Evolutionary conservation across 495 filamentous ascomycete genomes (phyloP).

Genomic region (Corynascus novoguineensis): DNA sequence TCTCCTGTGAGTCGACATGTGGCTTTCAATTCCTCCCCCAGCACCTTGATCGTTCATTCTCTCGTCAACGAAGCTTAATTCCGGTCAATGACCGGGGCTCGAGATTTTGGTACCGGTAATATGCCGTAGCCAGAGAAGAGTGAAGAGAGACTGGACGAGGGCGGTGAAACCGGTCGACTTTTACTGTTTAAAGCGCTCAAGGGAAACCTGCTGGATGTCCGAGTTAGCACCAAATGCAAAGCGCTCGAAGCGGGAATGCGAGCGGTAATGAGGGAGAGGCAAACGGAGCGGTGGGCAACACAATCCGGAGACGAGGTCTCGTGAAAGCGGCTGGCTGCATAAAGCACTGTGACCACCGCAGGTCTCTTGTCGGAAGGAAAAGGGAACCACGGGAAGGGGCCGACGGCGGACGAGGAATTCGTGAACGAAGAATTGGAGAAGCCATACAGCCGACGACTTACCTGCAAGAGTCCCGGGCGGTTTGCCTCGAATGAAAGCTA

Average conservation of each 20-base stretch:
- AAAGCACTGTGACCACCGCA: slow-evolving; percentile 29
- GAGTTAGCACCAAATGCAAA: slow-evolving; percentile 16
- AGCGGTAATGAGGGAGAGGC: slow-evolving; percentile 16
- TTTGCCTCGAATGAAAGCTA: background rate
- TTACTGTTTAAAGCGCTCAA: slow-evolving; percentile 3
- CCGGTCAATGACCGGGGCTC: background rate
- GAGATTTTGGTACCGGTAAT: background rate
- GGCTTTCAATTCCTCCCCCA: slow-evolving; percentile 41
- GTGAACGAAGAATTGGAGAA: background rate
- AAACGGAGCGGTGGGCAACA: slow-evolving; percentile 26
- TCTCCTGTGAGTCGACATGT: slow-evolving; percentile 36
- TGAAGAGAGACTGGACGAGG: background rate
- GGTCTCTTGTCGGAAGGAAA: slow-evolving; percentile 21
- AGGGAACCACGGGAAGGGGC: slow-evolving; percentile 14
- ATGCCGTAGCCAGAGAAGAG: background rate
- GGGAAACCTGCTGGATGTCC: slow-evolving; percentile 1
- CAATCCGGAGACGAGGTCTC: slow-evolving; percentile 35
- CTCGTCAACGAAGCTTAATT: background rate
- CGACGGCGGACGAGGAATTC: slow-evolving; percentile 2
- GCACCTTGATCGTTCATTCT: slow-evolving; percentile 45
- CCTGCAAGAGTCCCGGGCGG: slow-evolving; percentile 15
- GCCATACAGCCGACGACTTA: slow-evolving; percentile 9
- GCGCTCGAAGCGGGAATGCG: slow-evolving; percentile 5
- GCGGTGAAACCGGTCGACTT: background rate
- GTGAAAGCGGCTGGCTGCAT: slow-evolving; percentile 39